Conservation (phyloP, 2,329 filamentous ascomycete genomes). For the Colletotrichum godetiae region DNA sequence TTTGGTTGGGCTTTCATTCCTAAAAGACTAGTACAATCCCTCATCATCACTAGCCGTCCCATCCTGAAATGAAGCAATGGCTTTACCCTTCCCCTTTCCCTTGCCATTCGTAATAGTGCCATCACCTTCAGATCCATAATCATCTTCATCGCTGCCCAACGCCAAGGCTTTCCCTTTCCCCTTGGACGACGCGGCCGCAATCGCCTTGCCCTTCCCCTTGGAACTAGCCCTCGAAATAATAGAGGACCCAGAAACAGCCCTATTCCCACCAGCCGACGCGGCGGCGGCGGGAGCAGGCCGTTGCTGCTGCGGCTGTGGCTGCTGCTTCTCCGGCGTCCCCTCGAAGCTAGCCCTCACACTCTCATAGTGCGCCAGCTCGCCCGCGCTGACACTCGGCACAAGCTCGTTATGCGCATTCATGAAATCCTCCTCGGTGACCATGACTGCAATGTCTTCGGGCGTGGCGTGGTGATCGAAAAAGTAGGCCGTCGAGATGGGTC, state of each 20-base stretch:
- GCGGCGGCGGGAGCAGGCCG: conserved; percentile 18
- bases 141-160: conserved; percentile 47
- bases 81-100: conserved; percentile 69
- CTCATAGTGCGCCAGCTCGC: conserved; percentile 93
- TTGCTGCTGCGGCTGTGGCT: conserved; percentile 43
- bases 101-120: conserved; percentile 43
- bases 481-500: conserved; percentile 83
- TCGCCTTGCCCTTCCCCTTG: conserved; percentile 51
- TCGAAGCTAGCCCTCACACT: conserved; percentile 86
- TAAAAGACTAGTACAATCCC: conserved; percentile 58
- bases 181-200: conserved; percentile 44
- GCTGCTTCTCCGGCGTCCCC: conserved; percentile 62
- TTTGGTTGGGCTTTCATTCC: conserved; percentile 5
- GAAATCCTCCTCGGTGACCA: conserved; percentile 92
- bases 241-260: conserved; percentile 43
- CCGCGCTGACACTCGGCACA: conserved; percentile 91
- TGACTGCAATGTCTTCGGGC: conserved; percentile 84
- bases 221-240: conserved; percentile 40
- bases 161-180: conserved; percentile 52
- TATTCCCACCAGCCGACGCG: background rate
- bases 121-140: conserved; percentile 46
- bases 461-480: conserved; percentile 95
- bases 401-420: conserved; percentile 83
- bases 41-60: conserved; percentile 68
- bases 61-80: conserved; percentile 62